Conservation (phyloP, 2,329 filamentous ascomycete genomes). For the Didymella pinodella region DNA sequence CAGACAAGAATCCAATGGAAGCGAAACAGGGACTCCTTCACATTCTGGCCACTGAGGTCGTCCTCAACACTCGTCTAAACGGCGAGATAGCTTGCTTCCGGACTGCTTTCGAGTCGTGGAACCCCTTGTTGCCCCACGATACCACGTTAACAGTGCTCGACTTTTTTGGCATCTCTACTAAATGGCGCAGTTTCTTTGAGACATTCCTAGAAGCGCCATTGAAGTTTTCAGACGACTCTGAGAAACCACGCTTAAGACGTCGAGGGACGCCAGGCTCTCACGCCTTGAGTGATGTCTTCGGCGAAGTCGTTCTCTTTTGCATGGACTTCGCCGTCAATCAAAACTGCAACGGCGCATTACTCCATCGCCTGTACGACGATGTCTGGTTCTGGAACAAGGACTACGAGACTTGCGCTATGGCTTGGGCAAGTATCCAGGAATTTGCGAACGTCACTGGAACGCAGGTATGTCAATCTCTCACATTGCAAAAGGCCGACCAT, state of each 20-base stretch:
- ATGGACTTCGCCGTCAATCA: constrained; percentile 58
- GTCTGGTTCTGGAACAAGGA: constrained; percentile 58
- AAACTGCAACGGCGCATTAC: constrained; percentile 50
- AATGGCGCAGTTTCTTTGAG: constrained; percentile 56
- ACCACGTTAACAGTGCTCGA: constrained; percentile 55
- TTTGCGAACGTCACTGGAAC: constrained; percentile 56
- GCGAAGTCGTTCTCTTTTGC: constrained; percentile 59
- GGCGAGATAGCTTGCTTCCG: constrained; percentile 43
- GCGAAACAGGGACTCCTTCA: constrained; percentile 45
- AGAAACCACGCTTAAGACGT: constrained; percentile 51
- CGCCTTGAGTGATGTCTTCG: constrained; percentile 57
- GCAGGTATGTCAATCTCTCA: constrained; percentile 29
- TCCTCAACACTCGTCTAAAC: constrained; percentile 42
- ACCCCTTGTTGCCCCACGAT: constrained; percentile 53
- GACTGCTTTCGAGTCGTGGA: constrained; percentile 45
- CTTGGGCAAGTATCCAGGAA: constrained; percentile 55
- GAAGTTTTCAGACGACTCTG: constrained; percentile 51
- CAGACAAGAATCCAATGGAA: constrained; percentile 40
- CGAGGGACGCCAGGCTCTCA: constrained; percentile 59
- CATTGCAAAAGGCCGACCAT: neutral
- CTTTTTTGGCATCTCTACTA: constrained; percentile 55
- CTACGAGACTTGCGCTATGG: constrained; percentile 51
- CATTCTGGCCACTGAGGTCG: constrained; percentile 41
- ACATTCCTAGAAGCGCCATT: constrained; percentile 58
- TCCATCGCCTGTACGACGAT: constrained; percentile 60